A percentile compares a stretch with the other conserved stretches of the same genome.
These are phyloP conservation scores for Raddia guianensis DNA, from an alignment of 176 grass and related monocot genomes.

Conservation along the genomic window DNA sequence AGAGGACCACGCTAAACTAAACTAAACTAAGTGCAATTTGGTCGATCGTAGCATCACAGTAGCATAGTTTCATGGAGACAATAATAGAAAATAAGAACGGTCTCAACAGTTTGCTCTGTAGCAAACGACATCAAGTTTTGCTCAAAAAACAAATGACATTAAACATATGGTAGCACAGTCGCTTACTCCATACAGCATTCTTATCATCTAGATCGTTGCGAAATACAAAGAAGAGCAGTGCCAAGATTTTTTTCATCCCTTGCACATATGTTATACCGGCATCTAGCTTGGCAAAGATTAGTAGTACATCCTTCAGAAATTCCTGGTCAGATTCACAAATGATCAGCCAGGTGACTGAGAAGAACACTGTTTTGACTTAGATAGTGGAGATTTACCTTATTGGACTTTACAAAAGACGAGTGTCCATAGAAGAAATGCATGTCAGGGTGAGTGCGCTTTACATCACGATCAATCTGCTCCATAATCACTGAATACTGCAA, in stretches of 20 bases:
- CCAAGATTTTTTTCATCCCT: conserved; percentile 95
- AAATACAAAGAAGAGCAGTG: conserved; percentile 83
- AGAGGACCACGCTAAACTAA: conserved; percentile 8
- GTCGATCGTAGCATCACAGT: conserved; percentile 5
- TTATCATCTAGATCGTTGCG: conserved; percentile 73
- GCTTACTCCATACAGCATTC: conserved; percentile 87
- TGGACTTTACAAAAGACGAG: conserved; percentile 77
- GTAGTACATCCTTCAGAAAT: conserved; percentile 64
- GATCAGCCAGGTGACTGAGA: conserved; percentile 39
- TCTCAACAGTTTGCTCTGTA: conserved; percentile 7
- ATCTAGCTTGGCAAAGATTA: conserved; percentile 92
- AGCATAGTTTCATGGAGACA: not conserved
- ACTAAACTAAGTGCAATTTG: not conserved
- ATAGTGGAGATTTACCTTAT: conserved; percentile 65
- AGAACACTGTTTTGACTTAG: conserved; percentile 35
- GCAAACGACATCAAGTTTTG: too few species aligned
- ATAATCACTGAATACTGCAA: conserved; percentile 69
- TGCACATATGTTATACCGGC: conserved; percentile 90
- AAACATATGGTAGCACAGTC: conserved; percentile 20
- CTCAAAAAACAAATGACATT: not conserved
- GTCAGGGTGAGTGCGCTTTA: conserved; percentile 89
- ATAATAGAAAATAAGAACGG: not conserved
- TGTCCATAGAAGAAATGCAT: conserved; percentile 88
- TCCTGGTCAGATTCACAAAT: conserved; percentile 50
- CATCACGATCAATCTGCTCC: conserved; percentile 94